Evolutionary conservation across 306 rosid genomes (phyloP), one percentile per base, ranked within the genome.

Genomic region (Fagus sylvatica): DNA sequence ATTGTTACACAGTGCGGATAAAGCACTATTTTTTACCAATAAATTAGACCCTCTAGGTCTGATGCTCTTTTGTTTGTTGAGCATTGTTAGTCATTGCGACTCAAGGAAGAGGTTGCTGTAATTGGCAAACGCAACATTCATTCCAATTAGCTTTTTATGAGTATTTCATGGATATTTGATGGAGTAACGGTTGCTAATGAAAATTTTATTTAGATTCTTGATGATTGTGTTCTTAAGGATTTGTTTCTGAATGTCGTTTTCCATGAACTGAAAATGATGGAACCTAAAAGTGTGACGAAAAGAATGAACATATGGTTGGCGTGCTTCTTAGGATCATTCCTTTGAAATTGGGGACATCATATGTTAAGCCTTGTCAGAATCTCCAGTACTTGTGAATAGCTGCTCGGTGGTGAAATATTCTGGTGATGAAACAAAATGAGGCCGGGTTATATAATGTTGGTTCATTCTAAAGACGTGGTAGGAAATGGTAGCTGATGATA

Each of bases 21-120:
- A 69, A 81, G 64, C 43, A 30, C 82, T 76, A 76, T 80, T 61
- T 87, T 69, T 84, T 74, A 81, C 85, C 87, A 81, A 88, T 90
- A 90, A 92, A 78, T 60, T 77, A 77, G 85, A 74, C 84, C 69
- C 43, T 60, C 72, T 78, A 75, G 88, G 87, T 84, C 79, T 73
- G 87, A 81, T 82, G 89, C 84, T 79, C 77, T 84, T 66, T 75
- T 83, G 83, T 72, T 87, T 73, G 41, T 83, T 76, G 76, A 53
- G 86, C 85, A 62, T 87, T 71, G 83, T 73, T 71, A 40, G 71
- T 77, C 55, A 65, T 78, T 78, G 54, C 42, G 19, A 79, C 56
- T 71, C 40, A 22, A 73, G 81, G 81, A 75, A 49, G 68, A 82
- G 79, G 82, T 77, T 78, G 82, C 84, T 80, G 72, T 76, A 60